Evolutionary conservation across 768 basidiomycete genomes (phyloP), one percentile per base, ranked within the genome.

Genomic region (Psilocybe cyanescens): DNA sequence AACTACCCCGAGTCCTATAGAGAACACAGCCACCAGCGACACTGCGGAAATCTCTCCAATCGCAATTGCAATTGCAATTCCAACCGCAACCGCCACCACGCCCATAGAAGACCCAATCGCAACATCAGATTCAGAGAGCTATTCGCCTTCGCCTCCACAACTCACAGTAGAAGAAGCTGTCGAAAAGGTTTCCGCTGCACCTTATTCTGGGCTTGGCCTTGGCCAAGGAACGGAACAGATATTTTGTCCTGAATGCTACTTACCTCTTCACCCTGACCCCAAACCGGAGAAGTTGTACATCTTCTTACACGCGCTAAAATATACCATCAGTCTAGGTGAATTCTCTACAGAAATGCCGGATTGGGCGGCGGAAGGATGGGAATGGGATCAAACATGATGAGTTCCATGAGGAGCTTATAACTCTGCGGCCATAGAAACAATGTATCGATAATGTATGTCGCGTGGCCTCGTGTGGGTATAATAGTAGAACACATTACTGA

Each of bases 241-340:
- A 17, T 97, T 94, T 76, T 99, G 97, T 72, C 80, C 85, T 1
- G 92, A 94, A 70, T 99, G 97, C 72, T 98, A 92, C 74, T 79
- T 97, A 49, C 97, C 97, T 14, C 76, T 98, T 28, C 89, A 95
- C 59, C 94, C 95, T 9, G 97, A 99, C 75, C 97, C 97, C 1
- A 87, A 86, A 69, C 95, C 96, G 2, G 94, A 95, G 72, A 87
- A 87, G 62, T 79, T 99, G 59, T 98, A 94, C 75, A 99, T 99
- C 66, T 99, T 96, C 76, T 76, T 99, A 70, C 97, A 99, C 69
- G 96, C 97, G 29, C 74, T 92, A 70, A 84, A 84, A 67, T 98
- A 95, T 74, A 91, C 88, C 52, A 90, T 90, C 11, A 87, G 86
- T 63, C 78, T 95, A 47, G 94, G 94, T n/a, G 76, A 82, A 29